These are phyloP conservation scores for Sarcomyxa edulis DNA, from an alignment of 768 basidiomycete species.

Conservation along the genomic window DNA sequence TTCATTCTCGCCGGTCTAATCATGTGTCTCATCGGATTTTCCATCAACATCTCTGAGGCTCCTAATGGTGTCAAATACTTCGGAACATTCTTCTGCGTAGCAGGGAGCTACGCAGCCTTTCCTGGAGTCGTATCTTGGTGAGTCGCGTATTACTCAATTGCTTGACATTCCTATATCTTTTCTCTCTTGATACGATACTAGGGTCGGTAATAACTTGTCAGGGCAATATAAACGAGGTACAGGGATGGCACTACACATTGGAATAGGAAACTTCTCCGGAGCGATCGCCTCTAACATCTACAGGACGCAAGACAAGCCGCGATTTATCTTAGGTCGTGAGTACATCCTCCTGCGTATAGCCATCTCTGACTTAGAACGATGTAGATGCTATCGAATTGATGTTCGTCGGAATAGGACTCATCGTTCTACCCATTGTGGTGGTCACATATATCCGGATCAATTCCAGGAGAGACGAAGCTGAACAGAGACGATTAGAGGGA, in stretches of 20 bases:
- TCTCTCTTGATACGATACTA: constrained; percentile 17
- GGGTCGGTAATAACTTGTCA: constrained; percentile 61
- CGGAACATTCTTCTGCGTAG: constrained; percentile 64
- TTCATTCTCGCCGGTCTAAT: constrained; percentile 50
- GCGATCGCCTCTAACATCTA: constrained; percentile 64
- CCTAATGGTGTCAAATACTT: constrained; percentile 60
- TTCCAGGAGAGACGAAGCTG: constrained; percentile 35
- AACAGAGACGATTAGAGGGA: constrained; percentile 20
- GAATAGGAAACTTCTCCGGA: constrained; percentile 61
- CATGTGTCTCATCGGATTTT: constrained; percentile 52
- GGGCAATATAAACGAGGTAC: constrained; percentile 70
- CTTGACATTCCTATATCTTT: not conserved
- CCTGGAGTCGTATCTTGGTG: constrained; percentile 63
- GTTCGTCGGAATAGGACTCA: constrained; percentile 63
- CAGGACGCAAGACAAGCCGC: constrained; percentile 51
- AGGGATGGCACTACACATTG: constrained; percentile 66
- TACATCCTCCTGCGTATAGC: constrained; percentile 8
- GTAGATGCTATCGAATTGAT: constrained; percentile 62
- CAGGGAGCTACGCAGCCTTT: constrained; percentile 55
- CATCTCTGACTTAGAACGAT: not conserved
- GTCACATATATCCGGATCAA: constrained; percentile 54
- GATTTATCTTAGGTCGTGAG: constrained; percentile 60
- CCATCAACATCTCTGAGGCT: constrained; percentile 56
- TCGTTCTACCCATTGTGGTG: constrained; percentile 42
- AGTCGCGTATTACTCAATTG: no score